Evolutionary conservation across 1,139 yeast genomes (phyloP), one percentile per base, ranked within the genome.

Genomic region (Suhomyces chickasaworum): DNA sequence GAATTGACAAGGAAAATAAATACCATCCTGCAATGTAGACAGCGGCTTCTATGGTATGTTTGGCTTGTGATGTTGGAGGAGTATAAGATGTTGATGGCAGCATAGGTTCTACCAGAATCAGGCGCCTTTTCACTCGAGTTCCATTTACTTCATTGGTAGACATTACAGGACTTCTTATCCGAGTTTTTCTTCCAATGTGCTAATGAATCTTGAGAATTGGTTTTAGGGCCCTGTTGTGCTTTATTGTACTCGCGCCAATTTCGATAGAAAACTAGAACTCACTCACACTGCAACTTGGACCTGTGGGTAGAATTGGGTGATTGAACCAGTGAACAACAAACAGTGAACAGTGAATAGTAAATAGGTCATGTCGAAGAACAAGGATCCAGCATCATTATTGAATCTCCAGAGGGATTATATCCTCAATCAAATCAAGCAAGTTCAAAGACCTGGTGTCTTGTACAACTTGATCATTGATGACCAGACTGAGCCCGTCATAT

Each of bases 1-100:
- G 86, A 25, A 91, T 80, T 12, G 89, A 68, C 49, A 89, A 75
- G 12, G 95, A 86, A 52, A 83, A 83, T 15, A 73, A 48, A 57
- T 81, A 82, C 88, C 73, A 70, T 57, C 79, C 80, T 10, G 60
- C 48, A 29, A 74, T 74, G 56, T 71, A 75, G 25, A 49, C 34
- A n/a, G 45, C 47, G 8, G 59, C 48, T 31, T 51, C 52, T 21
- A 47, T 15, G 20, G 43, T 46, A n/a, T 31, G 30, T 3, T 29
- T 29, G 2, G 40, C 7, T 37, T 20, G 43, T 42, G 29, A 36
- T 30, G 16, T 16, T 15, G 35, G 7, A 21, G 32, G n/a, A 31
- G 23, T 3, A 21, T 20, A 13, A 13, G 25, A 21, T 4, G 18
- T 3, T 17, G 20, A 6, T 6, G 6, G 39, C 3, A 12, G 12